These are phyloP conservation scores for Amborella trichopoda DNA, from an alignment of 164 flowering plant genomes.

Conservation along the genomic window DNA sequence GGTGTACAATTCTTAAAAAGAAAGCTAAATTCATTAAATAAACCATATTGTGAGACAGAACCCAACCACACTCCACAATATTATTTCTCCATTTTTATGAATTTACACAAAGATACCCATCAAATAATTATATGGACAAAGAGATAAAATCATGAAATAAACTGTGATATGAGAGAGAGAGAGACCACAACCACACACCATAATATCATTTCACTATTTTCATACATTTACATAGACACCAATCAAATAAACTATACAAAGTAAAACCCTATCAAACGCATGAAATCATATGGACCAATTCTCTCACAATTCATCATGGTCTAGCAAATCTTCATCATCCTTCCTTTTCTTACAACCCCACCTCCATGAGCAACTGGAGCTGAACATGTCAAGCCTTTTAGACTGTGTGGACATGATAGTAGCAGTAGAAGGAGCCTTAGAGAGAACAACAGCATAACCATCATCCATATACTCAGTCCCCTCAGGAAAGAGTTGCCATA, in stretches of 20 bases:
- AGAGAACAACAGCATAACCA: conserved; percentile 72
- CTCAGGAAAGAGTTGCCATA: conserved; percentile 91
- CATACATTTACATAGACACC: not conserved
- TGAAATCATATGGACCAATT: too few species aligned
- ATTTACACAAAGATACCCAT: too few species aligned
- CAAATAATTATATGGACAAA: too few species aligned
- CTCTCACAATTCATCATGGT: conserved; percentile 35
- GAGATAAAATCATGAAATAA: too few species aligned
- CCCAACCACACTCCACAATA: too few species aligned
- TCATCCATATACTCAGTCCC: conserved; percentile 94
- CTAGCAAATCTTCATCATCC: conserved; percentile 22
- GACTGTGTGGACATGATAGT: conserved; percentile 69
- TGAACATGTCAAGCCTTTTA: conserved; percentile 46
- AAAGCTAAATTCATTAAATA: too few species aligned
- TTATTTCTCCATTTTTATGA: too few species aligned
- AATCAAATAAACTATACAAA: not conserved
- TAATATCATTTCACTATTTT: too few species aligned
- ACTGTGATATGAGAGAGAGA: too few species aligned
- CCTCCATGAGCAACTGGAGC: conserved; percentile 47
- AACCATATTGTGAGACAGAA: too few species aligned
- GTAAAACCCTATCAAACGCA: not conserved
- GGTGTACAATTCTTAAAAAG: too few species aligned
- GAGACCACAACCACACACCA: too few species aligned
- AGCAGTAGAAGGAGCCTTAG: conserved; percentile 51
- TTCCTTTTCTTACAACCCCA: conserved; percentile 82